phyloP scores from a whole-genome alignment of 78 protist genomes.

The Fonticula alba region DNA sequence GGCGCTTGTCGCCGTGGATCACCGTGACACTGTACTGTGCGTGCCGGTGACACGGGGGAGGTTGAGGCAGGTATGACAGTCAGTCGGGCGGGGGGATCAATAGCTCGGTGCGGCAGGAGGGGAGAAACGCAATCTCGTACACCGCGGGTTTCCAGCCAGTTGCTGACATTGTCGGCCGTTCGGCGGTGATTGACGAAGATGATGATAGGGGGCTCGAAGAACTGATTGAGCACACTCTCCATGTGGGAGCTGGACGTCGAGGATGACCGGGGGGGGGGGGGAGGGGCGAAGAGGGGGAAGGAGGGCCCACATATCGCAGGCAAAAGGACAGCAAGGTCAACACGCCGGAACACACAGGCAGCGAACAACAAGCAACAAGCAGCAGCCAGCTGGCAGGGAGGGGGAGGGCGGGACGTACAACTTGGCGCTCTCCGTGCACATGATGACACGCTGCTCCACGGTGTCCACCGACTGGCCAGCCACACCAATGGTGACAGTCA shows the following conservation, averaged over 20 bases:
- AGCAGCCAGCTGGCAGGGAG: too few relatives aligned
- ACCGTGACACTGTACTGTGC: slow-evolving; percentile 6
- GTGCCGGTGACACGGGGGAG: not conserved
- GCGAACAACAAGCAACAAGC: too few relatives aligned
- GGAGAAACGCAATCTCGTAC: too few relatives aligned
- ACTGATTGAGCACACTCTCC: not conserved
- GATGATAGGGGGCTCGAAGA: slow-evolving; percentile 48
- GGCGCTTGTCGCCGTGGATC: slow-evolving; percentile 39
- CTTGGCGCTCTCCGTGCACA: too few relatives aligned
- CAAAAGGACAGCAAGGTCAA: too few relatives aligned
- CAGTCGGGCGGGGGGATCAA: not conserved
- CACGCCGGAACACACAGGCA: too few relatives aligned
- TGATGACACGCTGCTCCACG: not conserved
- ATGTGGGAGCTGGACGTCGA: not conserved
- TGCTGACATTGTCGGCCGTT: slow-evolving; percentile 23
- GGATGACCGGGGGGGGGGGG: too few relatives aligned
- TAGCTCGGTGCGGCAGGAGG: not conserved
- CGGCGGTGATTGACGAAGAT: slow-evolving; percentile 53
- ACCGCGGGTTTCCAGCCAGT: slow-evolving; percentile 7
- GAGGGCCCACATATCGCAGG: not conserved
- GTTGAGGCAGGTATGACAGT: not conserved
- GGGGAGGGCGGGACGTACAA: too few relatives aligned
- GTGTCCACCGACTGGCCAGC: not conserved
- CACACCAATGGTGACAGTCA: not conserved
- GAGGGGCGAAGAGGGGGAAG: too few relatives aligned